These are phyloP conservation scores for Pichia nakasei DNA, from an alignment of 805 yeast species.

Conservation along the genomic window DNA sequence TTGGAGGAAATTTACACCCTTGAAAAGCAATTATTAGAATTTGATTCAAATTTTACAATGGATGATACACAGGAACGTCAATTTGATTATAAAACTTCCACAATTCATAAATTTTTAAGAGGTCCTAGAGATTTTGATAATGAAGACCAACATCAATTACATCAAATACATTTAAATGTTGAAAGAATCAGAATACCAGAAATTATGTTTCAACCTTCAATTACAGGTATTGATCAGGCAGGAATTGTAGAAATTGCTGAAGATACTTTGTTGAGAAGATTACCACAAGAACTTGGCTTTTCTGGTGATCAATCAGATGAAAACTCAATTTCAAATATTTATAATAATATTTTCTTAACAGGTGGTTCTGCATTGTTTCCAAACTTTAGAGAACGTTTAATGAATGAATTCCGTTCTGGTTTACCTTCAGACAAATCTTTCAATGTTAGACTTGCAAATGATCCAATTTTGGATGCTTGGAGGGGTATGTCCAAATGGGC, in stretches of 20 bases:
- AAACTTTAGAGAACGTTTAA: slow-evolving; percentile 61
- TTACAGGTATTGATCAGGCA: slow-evolving; percentile 94
- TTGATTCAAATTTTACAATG: slow-evolving; percentile 76
- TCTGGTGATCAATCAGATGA: slow-evolving; percentile 35
- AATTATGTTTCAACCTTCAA: slow-evolving; percentile 81
- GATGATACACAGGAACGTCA: slow-evolving; percentile 79
- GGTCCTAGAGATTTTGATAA: slow-evolving; percentile 86
- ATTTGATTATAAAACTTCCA: slow-evolving; percentile 76
- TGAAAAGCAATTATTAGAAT: slow-evolving; percentile 69
- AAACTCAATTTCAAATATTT: slow-evolving; percentile 26
- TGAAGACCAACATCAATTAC: slow-evolving; percentile 75
- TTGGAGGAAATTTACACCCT: slow-evolving; percentile 48
- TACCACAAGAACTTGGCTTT: slow-evolving; percentile 42
- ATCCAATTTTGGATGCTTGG: slow-evolving; percentile 83
- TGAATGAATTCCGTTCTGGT: slow-evolving; percentile 56
- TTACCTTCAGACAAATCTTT: slow-evolving; percentile 63
- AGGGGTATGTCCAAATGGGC: slow-evolving; percentile 87
- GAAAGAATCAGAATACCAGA: slow-evolving; percentile 93
- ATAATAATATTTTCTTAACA: slow-evolving; percentile 67
- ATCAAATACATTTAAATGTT: slow-evolving; percentile 83
- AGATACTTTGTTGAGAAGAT: slow-evolving; percentile 52
- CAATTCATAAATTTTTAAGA: slow-evolving; percentile 73
- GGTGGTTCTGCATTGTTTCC: slow-evolving; percentile 74
- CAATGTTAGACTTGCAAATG: slow-evolving; percentile 50
- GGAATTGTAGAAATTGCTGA: slow-evolving; percentile 77